Conservation (phyloP, 2,329 filamentous ascomycete genomes). For the Aureobasidium pullulans region DNA sequence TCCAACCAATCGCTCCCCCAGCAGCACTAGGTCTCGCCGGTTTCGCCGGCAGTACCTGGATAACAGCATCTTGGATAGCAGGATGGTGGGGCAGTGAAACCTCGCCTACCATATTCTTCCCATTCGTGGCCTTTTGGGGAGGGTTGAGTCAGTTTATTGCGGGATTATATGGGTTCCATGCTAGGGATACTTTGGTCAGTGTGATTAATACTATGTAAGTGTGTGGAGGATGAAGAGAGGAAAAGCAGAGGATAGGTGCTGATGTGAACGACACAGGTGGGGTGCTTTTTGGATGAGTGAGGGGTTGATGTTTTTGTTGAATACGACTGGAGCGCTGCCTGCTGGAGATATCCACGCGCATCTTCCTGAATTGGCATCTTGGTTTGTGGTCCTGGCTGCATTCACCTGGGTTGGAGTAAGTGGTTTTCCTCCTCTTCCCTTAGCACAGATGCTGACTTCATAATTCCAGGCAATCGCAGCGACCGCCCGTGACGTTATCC, state of each 20-base stretch:
- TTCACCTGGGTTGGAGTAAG: constrained; percentile 18
- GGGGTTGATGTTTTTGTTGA: constrained; percentile 10
- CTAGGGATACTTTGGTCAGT: constrained; percentile 20
- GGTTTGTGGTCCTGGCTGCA: constrained; percentile 19
- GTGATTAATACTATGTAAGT: constrained; percentile 17
- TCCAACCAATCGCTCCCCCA: constrained; percentile 25
- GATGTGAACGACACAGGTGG: constrained; percentile 14
- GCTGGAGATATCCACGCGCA: constrained; percentile 16
- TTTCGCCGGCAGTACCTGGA: constrained; percentile 25
- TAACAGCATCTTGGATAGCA: constrained; percentile 20
- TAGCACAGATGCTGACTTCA: no score
- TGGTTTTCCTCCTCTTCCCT: background rate
- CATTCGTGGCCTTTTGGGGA: constrained; percentile 23
- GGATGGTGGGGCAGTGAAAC: constrained; percentile 19
- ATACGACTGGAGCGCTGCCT: background rate
- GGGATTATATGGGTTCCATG: constrained; percentile 20
- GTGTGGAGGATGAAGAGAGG: background rate
- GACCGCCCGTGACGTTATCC: constrained; percentile 17
- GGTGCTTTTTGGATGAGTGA: constrained; percentile 20
- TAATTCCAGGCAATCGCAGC: constrained; percentile 11
- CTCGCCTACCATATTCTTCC: constrained; percentile 24
- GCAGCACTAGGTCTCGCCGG: constrained; percentile 25
- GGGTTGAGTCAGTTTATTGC: constrained; percentile 26
- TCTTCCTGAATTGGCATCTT: constrained; percentile 20
- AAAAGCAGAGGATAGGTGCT: background rate